These are phyloP conservation scores for Fusarium austroafricanum DNA, from an alignment of 2,329 filamentous ascomycete species.

Conservation along the genomic window DNA sequence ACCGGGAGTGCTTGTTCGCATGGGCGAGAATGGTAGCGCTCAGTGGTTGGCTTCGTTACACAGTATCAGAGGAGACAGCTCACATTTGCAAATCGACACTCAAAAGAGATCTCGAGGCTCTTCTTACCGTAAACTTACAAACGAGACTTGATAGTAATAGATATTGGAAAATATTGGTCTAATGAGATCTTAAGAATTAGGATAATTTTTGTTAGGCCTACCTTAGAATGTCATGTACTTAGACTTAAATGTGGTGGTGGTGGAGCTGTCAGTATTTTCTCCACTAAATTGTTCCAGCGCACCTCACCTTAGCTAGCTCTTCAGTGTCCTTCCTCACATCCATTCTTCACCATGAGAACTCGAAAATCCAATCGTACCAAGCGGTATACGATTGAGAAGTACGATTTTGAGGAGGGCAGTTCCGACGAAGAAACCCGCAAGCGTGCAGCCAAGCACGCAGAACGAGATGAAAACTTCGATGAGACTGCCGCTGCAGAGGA, in stretches of 20 bases:
- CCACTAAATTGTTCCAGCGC: slow-evolving; percentile 29
- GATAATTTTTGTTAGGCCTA: too few relatives aligned
- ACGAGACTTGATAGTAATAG: too few relatives aligned
- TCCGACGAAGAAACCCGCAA: slow-evolving; percentile 47
- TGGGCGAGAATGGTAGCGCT: too few relatives aligned
- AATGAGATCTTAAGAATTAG: too few relatives aligned
- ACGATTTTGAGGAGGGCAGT: slow-evolving; percentile 52
- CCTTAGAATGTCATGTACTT: not conserved
- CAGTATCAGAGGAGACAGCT: too few relatives aligned
- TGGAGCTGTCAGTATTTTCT: not conserved
- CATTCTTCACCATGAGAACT: slow-evolving; percentile 50
- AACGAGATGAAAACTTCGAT: slow-evolving; percentile 50
- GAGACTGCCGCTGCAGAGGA: slow-evolving; percentile 46
- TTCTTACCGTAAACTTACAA: too few relatives aligned
- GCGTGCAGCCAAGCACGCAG: slow-evolving; percentile 41
- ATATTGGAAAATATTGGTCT: too few relatives aligned
- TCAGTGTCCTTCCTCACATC: slow-evolving; percentile 7
- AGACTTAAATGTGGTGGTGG: not conserved
- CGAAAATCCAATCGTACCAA: slow-evolving; percentile 53
- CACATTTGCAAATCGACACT: too few relatives aligned
- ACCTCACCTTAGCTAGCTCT: slow-evolving; percentile 17
- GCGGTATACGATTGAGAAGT: slow-evolving; percentile 50
- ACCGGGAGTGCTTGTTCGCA: too few relatives aligned
- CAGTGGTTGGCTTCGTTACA: too few relatives aligned
- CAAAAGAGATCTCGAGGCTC: too few relatives aligned